These are phyloP conservation scores for Ogataea wickerhamii DNA, from an alignment of 805 yeast species.

Conservation along the genomic window DNA sequence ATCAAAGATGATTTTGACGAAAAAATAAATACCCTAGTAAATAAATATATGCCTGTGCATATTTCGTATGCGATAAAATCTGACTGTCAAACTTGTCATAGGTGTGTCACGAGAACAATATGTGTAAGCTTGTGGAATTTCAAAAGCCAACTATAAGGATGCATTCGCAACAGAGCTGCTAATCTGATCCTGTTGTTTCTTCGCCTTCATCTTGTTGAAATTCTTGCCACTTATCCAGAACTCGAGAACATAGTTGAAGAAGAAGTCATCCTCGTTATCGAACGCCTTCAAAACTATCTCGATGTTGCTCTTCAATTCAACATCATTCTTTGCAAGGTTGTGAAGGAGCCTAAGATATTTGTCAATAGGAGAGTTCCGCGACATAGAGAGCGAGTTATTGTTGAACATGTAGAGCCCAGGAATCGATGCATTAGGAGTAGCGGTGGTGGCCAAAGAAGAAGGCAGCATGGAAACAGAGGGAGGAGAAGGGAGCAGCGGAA, in stretches of 20 bases:
- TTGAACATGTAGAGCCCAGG: slow-evolving; percentile 19
- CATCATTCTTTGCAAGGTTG: slow-evolving; percentile 32
- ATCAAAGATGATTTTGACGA: too few species aligned
- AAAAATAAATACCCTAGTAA: neutral
- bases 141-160: neutral
- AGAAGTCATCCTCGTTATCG: slow-evolving; percentile 32
- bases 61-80: too few species aligned
- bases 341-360: slow-evolving; percentile 25
- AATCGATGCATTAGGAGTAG: slow-evolving; percentile 10
- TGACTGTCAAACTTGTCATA: too few species aligned
- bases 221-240: slow-evolving; percentile 33
- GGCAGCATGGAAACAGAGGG: slow-evolving; percentile 2
- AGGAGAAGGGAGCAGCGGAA: slow-evolving; percentile 22
- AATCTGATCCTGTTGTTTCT: slow-evolving; percentile 17
- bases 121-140: neutral
- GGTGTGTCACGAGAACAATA: neutral
- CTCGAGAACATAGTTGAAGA: slow-evolving; percentile 32
- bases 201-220: slow-evolving; percentile 26
- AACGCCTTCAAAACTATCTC: slow-evolving; percentile 28
- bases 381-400: slow-evolving; percentile 8
- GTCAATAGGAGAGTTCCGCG: slow-evolving; percentile 24
- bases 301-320: slow-evolving; percentile 27
- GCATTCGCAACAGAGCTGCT: neutral
- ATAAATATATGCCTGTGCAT: neutral
- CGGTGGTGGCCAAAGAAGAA: slow-evolving; percentile 3